These are phyloP conservation scores for Plenodomus tracheiphilus DNA, from an alignment of 2,329 filamentous ascomycete species.

Conservation along the genomic window DNA sequence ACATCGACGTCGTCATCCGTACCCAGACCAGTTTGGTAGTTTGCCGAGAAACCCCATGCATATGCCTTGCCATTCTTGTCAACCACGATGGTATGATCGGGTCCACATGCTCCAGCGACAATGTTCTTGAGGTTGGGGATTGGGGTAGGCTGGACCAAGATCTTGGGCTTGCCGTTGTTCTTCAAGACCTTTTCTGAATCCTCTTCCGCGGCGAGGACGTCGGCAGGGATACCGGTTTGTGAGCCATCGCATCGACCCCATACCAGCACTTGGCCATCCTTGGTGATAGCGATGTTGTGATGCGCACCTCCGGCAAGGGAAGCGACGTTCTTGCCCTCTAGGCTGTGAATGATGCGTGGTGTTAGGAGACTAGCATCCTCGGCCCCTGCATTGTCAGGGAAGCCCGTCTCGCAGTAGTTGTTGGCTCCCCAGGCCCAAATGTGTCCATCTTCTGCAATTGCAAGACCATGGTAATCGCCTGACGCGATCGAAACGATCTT, in stretches of 20 bases:
- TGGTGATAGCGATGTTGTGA: conserved; percentile 67
- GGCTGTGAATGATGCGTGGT: conserved; percentile 62
- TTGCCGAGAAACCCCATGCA: conserved; percentile 79
- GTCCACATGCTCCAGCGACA: conserved; percentile 63
- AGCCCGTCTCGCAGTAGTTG: conserved; percentile 80
- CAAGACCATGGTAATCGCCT: conserved; percentile 82
- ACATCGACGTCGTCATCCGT: conserved; percentile 76
- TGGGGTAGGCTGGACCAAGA: conserved; percentile 67
- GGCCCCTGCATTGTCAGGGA: conserved; percentile 64
- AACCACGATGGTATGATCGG: conserved; percentile 74
- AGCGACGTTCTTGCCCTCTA: conserved; percentile 66
- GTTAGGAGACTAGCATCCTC: conserved; percentile 74
- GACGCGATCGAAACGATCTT: conserved; percentile 65
- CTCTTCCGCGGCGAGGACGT: conserved; percentile 29
- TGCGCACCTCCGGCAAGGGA: conserved; percentile 74
- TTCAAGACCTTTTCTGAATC: conserved; percentile 52
- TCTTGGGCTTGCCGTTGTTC: conserved; percentile 67
- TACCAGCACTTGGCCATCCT: conserved; percentile 58
- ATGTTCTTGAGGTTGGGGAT: conserved; percentile 63
- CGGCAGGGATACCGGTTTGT: conserved; percentile 53
- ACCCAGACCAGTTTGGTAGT: conserved; percentile 79
- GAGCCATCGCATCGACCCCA: conserved; percentile 65
- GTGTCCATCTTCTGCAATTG: conserved; percentile 66
- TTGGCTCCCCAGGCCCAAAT: conserved; percentile 87
- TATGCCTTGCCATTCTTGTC: conserved; percentile 70